Evolutionary conservation across 176 grass and related monocot genomes (phyloP), one percentile per base, ranked within the genome.

Genomic region (Eleusine indica): DNA sequence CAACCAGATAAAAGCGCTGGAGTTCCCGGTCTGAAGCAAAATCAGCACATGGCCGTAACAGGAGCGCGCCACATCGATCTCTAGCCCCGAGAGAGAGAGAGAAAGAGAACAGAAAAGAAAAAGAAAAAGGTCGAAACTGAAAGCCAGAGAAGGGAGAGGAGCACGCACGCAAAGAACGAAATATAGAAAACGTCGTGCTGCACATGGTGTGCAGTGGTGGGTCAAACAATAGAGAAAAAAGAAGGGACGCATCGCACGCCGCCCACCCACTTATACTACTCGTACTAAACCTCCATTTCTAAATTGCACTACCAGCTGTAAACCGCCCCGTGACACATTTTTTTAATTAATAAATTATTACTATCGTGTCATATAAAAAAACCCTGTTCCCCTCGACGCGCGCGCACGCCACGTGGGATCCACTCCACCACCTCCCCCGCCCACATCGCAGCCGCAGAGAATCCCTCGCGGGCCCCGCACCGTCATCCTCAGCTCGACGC

Each of bases 191-290:
- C 13, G 10, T 21, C 0, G 30, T 56, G 17, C 71, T 17, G 39
- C 51, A 17, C 51, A 17, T 53, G 51, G 51, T 17, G 15, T 53
- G 49, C 62, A 67, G 54, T 72, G 52, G 65, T 77, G 81, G 81
- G 58, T 74, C 30, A 83, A 83, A 74, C 52, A 40, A 49, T 74
- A 65, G 14, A 65, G n/a, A 74, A 72, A 29, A 47, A 47, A 47
- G 10, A 3, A 58, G 56, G 7, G 1, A 54, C 2, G 48, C 13
- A 4, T 41, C 10, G 18, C 19, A 63, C 38, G 53, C 40, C 14
- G 16, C 10, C 32, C 62, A 9, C 76, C 39, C 39, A 63, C 38
- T 58, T 16, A 3, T 48, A 11, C 46, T 11, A 48, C 48, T 4
- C 1, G 32, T 35, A 35, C 32, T 35, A 35, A 51, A 16, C 48